These are phyloP conservation scores for Hapsidospora chrysogenum DNA, from an alignment of 495 filamentous ascomycete genomes.

Conservation along the genomic window DNA sequence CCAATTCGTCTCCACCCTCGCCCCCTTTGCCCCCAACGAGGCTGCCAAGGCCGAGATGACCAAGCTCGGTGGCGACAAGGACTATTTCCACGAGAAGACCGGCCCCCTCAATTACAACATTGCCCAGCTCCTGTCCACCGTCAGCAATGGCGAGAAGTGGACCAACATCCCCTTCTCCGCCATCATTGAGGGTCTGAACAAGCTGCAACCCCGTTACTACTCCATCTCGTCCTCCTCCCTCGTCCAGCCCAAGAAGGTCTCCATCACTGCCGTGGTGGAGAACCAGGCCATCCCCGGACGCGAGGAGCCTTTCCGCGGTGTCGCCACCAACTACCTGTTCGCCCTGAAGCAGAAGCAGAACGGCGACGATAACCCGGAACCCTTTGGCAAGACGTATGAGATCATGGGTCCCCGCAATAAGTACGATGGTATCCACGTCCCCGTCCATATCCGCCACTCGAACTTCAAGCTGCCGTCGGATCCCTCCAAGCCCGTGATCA, in stretches of 20 bases:
- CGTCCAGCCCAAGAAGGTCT: conserved; percentile 84
- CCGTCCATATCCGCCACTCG: conserved; percentile 90
- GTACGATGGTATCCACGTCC: conserved; percentile 90
- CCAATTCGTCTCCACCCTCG: conserved; percentile 78
- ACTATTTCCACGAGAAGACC: conserved; percentile 86
- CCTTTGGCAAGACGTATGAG: conserved; percentile 76
- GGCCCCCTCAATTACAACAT: conserved; percentile 75
- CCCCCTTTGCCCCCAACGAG: conserved; percentile 81
- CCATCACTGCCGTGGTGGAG: conserved; percentile 92
- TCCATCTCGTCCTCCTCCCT: conserved; percentile 95
- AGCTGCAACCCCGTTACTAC: conserved; percentile 96
- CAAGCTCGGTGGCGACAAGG: conserved; percentile 82
- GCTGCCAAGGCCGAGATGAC: conserved; percentile 68
- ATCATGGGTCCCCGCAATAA: conserved; percentile 88
- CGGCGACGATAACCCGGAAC: conserved; percentile 68
- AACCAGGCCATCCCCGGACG: conserved; percentile 59
- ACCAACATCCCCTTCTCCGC: conserved; percentile 78
- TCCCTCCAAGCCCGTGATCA: conserved; percentile 81
- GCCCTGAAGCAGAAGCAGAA: conserved; percentile 97
- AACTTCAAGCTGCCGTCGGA: conserved; percentile 99
- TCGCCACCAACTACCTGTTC: conserved; percentile 92
- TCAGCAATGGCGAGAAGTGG: conserved; percentile 59
- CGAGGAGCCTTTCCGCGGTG: conserved; percentile 73
- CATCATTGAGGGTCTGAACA: conserved; percentile 84
- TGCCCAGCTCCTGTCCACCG: conserved; percentile 64